Conservation (phyloP, 805 yeast species). For the Barnettozyma botsteinii region DNA sequence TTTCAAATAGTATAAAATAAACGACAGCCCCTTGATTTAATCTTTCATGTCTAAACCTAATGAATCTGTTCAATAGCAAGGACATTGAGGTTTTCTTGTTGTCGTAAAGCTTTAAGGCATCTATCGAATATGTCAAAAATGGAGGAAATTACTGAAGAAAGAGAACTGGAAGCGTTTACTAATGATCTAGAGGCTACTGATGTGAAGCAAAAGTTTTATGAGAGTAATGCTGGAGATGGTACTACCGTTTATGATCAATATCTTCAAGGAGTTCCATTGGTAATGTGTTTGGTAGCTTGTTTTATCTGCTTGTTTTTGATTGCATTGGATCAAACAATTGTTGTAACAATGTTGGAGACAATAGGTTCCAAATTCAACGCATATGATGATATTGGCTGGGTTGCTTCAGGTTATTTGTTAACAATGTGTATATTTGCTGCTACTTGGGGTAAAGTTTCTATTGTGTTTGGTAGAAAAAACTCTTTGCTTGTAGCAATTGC, state of each 20-base stretch:
- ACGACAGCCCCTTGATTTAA: no score
- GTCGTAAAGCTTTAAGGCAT: no score
- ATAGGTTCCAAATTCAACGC: constrained; percentile 45
- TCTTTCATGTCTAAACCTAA: no score
- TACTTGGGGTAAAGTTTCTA: constrained; percentile 49
- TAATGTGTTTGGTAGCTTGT: constrained; percentile 15
- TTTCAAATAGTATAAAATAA: no score
- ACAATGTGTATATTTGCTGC: constrained; percentile 48
- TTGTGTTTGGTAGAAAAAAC: constrained; percentile 43
- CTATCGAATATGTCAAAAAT: no score
- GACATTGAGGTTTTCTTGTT: no score
- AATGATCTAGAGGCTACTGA: no score
- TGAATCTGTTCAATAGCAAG: no score
- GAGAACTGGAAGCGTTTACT: no score
- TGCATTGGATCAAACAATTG: constrained; percentile 54
- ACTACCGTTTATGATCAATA: constrained; percentile 19
- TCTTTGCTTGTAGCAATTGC: constrained; percentile 9
- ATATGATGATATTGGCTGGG: constrained; percentile 52
- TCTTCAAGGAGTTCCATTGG: constrained; percentile 6
- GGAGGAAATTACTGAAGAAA: no score
- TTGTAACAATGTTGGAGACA: constrained; percentile 41
- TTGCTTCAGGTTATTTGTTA: constrained; percentile 46
- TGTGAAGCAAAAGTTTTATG: constrained; percentile 5
- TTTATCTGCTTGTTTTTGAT: constrained; percentile 25
- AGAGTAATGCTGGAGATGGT: constrained; percentile 24